A percentile compares a stretch with the other conserved stretches of the same genome.
These are phyloP conservation scores for Suillus luteus DNA, from an alignment of 768 basidiomycete genomes.

Conservation along the genomic window DNA sequence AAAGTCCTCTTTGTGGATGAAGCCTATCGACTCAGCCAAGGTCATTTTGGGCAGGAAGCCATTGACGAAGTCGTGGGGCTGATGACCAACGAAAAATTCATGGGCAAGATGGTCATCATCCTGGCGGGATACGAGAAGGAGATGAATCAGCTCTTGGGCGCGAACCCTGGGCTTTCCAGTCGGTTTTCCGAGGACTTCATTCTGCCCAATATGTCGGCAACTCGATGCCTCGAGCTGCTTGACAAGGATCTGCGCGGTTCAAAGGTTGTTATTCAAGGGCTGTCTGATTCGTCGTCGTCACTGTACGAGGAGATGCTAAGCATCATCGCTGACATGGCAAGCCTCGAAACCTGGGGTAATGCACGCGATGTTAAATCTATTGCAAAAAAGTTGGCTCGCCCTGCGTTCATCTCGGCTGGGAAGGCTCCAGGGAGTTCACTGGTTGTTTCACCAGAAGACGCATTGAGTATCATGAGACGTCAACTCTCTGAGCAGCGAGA, in stretches of 20 bases:
- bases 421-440: slow-evolving; percentile 26
- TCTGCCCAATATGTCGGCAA: slow-evolving; percentile 55
- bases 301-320: slow-evolving; percentile 39
- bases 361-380: slow-evolving; percentile 64
- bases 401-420: slow-evolving; percentile 37
- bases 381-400: slow-evolving; percentile 46
- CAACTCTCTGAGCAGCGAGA: slow-evolving; percentile 29
- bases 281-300: slow-evolving; percentile 35
- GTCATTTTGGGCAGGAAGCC: slow-evolving; percentile 68
- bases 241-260: slow-evolving; percentile 47
- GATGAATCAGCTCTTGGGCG: slow-evolving; percentile 58
- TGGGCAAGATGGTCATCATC: slow-evolving; percentile 62
- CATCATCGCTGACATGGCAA: slow-evolving; percentile 43
- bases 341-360: slow-evolving; percentile 64
- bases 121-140: slow-evolving; percentile 72
- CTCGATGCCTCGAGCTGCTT: slow-evolving; percentile 52
- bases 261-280: slow-evolving; percentile 38
- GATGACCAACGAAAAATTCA: slow-evolving; percentile 59
- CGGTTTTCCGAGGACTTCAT: slow-evolving; percentile 63
- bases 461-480: slow-evolving; percentile 27
- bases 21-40: slow-evolving; percentile 63
- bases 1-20: slow-evolving; percentile 73
- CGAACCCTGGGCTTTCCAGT: slow-evolving; percentile 66
- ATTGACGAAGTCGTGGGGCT: slow-evolving; percentile 69
- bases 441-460: slow-evolving; percentile 23